These are phyloP conservation scores for Paramecium tetraurelia DNA, from an alignment of 73 alveolate genomes.

Conservation along the genomic window DNA sequence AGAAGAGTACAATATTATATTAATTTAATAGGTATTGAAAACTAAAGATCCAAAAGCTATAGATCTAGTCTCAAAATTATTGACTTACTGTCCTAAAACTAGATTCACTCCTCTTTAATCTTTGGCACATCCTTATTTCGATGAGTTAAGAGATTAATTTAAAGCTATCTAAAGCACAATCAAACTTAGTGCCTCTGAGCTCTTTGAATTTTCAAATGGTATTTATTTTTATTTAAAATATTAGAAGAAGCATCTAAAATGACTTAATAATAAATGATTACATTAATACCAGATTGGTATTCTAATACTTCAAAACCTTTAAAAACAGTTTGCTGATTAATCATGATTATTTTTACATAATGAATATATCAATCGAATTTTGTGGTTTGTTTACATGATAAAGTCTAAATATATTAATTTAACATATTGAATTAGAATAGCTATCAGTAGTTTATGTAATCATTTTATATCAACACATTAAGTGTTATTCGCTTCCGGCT, in stretches of 20 bases:
- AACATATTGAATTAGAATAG: not conserved
- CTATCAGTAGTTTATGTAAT: too few relatives aligned
- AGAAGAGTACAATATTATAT: not conserved
- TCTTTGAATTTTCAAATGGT: constrained; percentile 54
- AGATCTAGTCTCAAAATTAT: constrained; percentile 70
- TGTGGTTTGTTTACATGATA: not conserved
- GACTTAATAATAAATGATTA: not conserved
- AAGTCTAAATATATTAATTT: not conserved
- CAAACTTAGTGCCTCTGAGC: not conserved
- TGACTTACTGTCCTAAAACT: constrained; percentile 74
- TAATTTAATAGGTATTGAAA: constrained; percentile 25
- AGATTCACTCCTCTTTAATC: constrained; percentile 74
- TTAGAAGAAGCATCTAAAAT: not conserved
- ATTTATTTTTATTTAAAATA: not conserved
- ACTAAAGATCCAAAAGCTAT: constrained; percentile 69
- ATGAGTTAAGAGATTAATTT: constrained; percentile 74
- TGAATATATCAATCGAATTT: not conserved
- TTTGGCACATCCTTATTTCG: constrained; percentile 76
- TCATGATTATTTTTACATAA: not conserved
- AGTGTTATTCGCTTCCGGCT: too few relatives aligned
- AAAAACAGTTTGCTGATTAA: constrained; percentile 33
- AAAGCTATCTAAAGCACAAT: not conserved
- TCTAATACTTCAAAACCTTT: not conserved
- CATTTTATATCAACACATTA: too few relatives aligned
- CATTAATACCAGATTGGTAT: constrained; percentile 61